A percentile compares a stretch with the other conserved stretches of the same genome.
phyloP scores from a whole-genome alignment of 2,329 filamentous ascomycete species.

The Cadophora sp. region DNA sequence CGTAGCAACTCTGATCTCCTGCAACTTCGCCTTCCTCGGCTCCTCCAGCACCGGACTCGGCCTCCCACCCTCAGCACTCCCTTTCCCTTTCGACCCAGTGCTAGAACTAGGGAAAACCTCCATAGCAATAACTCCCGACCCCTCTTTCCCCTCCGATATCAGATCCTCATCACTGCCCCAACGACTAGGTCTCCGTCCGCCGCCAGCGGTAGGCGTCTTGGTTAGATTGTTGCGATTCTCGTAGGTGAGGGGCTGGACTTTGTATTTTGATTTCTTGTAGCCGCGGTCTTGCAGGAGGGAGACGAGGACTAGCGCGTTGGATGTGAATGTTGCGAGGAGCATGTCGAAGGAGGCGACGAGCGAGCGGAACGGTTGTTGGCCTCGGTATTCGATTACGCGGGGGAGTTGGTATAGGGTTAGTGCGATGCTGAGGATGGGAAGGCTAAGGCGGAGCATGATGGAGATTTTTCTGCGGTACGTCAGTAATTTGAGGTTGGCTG shows the following conservation, averaged over 20 bases:
- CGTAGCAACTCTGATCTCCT: slow-evolving; percentile 38
- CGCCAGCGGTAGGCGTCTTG: slow-evolving; percentile 50
- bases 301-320: slow-evolving; percentile 89
- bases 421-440: slow-evolving; percentile 77
- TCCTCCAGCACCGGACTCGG: slow-evolving; percentile 26
- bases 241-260: slow-evolving; percentile 41
- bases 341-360: slow-evolving; percentile 89
- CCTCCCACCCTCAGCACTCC: slow-evolving; percentile 33
- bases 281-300: slow-evolving; percentile 91
- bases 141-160: slow-evolving; percentile 68
- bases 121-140: slow-evolving; percentile 18
- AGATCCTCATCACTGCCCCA: slow-evolving; percentile 92
- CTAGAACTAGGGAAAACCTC: slow-evolving; percentile 12
- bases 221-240: slow-evolving; percentile 41
- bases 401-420: slow-evolving; percentile 82
- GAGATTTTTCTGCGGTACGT: slow-evolving; percentile 68
- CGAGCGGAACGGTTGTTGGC: slow-evolving; percentile 83
- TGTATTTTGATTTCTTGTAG: slow-evolving; percentile 86
- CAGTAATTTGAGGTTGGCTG: slow-evolving; percentile 6
- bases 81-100: slow-evolving; percentile 1
- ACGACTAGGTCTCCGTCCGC: slow-evolving; percentile 46
- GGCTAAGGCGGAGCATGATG: slow-evolving; percentile 80
- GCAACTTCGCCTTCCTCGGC: slow-evolving; percentile 39
- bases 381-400: slow-evolving; percentile 70
- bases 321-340: slow-evolving; percentile 81